These are phyloP conservation scores for Phyllostachys edulis DNA, from an alignment of 176 grass and related monocot species.

Conservation along the genomic window DNA sequence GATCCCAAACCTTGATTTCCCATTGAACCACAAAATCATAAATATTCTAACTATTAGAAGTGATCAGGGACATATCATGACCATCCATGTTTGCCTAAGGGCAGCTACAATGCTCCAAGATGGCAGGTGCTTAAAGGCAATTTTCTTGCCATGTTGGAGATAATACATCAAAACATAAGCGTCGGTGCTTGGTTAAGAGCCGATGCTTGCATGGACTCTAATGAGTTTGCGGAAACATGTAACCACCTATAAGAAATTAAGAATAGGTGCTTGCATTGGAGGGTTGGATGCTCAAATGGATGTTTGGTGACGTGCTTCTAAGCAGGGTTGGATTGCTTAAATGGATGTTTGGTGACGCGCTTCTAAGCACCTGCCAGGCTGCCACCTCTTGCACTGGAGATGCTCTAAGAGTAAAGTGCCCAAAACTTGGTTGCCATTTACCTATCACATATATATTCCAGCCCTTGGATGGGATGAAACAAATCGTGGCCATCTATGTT, in stretches of 20 bases:
- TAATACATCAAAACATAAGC: neutral
- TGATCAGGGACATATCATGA: neutral
- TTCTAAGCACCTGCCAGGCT: neutral
- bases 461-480: slow-evolving; percentile 9
- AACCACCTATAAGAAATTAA: too few relatives aligned
- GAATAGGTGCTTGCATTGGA: neutral
- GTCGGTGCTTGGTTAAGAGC: neutral
- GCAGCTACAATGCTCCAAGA: neutral
- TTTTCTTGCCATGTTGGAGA: neutral
- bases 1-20: neutral
- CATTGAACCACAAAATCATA: neutral
- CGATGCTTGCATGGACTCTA: neutral
- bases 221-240: neutral
- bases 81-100: neutral
- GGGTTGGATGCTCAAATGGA: too few relatives aligned
- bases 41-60: neutral
- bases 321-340: too few relatives aligned
- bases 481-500: neutral
- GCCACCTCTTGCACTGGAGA: neutral
- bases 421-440: neutral
- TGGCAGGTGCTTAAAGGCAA: neutral
- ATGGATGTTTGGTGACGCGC: neutral
- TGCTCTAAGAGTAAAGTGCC: neutral
- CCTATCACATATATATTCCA: neutral
- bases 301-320: too few relatives aligned